phyloP scores from a whole-genome alignment of 768 basidiomycete genomes.

The Pisolithus albus region DNA sequence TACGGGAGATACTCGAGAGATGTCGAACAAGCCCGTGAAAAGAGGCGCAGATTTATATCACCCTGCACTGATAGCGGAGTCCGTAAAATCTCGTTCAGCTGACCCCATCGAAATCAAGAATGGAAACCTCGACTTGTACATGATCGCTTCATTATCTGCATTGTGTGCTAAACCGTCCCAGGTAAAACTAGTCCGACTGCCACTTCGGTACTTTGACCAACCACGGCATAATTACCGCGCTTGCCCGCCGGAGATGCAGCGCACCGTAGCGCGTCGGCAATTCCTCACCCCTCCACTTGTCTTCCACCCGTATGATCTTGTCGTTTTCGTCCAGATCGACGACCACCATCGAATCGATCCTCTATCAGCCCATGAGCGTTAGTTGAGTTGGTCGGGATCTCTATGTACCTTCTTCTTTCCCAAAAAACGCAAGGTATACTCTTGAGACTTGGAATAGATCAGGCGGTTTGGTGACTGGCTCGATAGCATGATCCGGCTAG shows the following conservation, averaged over 20 bases:
- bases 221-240: constrained; percentile 49
- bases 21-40: neutral
- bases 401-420: constrained; percentile 44
- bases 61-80: neutral
- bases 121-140: no score
- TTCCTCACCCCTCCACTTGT: constrained; percentile 55
- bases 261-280: constrained; percentile 44
- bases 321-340: constrained; percentile 62
- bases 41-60: neutral
- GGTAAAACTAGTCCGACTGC: neutral
- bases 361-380: constrained; percentile 26
- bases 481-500: constrained; percentile 52
- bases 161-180: no score
- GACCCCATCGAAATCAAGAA: neutral
- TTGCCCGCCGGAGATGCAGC: constrained; percentile 40
- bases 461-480: constrained; percentile 53
- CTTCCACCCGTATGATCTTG: constrained; percentile 50
- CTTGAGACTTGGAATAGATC: constrained; percentile 52
- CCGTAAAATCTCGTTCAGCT: neutral
- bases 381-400: neutral
- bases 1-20: neutral
- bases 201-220: constrained; percentile 44
- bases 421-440: constrained; percentile 50
- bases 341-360: constrained; percentile 51
- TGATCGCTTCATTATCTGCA: neutral